Evolutionary conservation across 768 basidiomycete species (phyloP).

Genomic region (Neoboletus magnificus): DNA sequence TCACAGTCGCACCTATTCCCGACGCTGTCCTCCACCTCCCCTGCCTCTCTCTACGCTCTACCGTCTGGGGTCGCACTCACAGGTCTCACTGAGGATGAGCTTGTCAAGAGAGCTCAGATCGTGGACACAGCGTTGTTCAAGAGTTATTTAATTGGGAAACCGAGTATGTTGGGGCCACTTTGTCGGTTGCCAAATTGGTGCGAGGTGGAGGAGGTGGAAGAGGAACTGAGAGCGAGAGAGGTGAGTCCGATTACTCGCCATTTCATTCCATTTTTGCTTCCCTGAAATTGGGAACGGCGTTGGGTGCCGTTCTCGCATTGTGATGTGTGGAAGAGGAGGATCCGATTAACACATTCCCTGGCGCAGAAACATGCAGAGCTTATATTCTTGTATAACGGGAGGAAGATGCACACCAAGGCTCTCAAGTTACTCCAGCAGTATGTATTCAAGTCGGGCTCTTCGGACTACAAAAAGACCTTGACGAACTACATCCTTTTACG

Average conservation of each 20-base stretch:
- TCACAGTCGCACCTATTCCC: conserved; percentile 65
- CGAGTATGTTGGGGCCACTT: conserved; percentile 76
- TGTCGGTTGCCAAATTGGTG: conserved; percentile 97
- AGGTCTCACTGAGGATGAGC: conserved; percentile 74
- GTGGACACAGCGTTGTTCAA: conserved; percentile 96
- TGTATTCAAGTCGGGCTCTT: conserved; percentile 25
- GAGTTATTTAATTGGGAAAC: conserved; percentile 79
- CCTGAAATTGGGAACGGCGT: not conserved
- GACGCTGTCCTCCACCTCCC: conserved; percentile 66
- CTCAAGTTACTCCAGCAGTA: conserved; percentile 81
- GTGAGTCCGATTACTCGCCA: conserved; percentile 37
- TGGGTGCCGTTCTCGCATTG: not conserved
- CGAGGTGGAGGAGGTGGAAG: conserved; percentile 92
- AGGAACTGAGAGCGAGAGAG: conserved; percentile 73
- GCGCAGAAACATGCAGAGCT: conserved; percentile 87
- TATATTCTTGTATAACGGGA: conserved; percentile 87
- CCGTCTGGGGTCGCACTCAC: conserved; percentile 69
- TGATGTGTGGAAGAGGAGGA: not conserved
- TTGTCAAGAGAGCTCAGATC: conserved; percentile 87
- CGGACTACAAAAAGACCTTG: not conserved
- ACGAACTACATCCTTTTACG: not conserved
- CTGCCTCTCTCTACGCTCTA: conserved; percentile 71
- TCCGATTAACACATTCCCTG: not conserved
- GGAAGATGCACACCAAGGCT: conserved; percentile 93
- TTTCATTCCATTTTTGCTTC: not conserved